Conservation (phyloP, 352 stramenopile species). For the Elongisporangium undulatum region DNA sequence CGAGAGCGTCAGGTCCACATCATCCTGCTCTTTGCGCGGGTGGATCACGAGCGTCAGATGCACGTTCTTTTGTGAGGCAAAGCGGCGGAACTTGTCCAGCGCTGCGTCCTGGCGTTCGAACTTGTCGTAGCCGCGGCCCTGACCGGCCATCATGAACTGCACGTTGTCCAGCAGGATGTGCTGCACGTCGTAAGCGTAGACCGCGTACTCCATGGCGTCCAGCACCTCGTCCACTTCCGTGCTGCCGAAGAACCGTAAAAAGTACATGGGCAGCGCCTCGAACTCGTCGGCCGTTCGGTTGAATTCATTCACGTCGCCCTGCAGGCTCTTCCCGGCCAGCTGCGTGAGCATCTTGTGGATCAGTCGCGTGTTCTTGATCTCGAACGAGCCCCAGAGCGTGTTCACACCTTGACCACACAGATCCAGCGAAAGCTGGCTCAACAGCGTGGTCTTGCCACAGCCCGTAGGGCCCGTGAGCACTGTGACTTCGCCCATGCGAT, state of each 20-base stretch:
- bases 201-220: slow-evolving; percentile 98
- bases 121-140: slow-evolving; percentile 84
- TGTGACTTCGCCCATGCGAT: slow-evolving; percentile 97
- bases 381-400: slow-evolving; percentile 98
- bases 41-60: slow-evolving; percentile 99
- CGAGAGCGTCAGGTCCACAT: slow-evolving; percentile 88
- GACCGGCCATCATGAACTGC: slow-evolving; percentile 98
- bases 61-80: slow-evolving; percentile 97
- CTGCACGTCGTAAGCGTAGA: slow-evolving; percentile 98
- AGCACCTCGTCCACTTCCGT: slow-evolving; percentile 94
- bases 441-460: slow-evolving; percentile 93
- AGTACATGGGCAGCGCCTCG: slow-evolving; percentile 95
- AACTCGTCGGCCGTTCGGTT: slow-evolving; percentile 87
- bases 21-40: slow-evolving; percentile 97
- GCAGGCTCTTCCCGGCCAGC: slow-evolving; percentile 67
- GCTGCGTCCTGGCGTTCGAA: slow-evolving; percentile 92
- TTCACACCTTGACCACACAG: slow-evolving; percentile 95
- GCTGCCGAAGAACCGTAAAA: slow-evolving; percentile 98
- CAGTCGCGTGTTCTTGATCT: slow-evolving; percentile 98
- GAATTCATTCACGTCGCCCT: slow-evolving; percentile 73
- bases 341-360: slow-evolving; percentile 98
- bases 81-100: slow-evolving; percentile 95
- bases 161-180: slow-evolving; percentile 99
- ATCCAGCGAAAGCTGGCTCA: slow-evolving; percentile 90
- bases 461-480: slow-evolving; percentile 98